A percentile compares a stretch with the other conserved stretches of the same genome.
These are phyloP conservation scores for Globisporangium yorkense DNA, from an alignment of 352 stramenopile genomes.

Conservation along the genomic window DNA sequence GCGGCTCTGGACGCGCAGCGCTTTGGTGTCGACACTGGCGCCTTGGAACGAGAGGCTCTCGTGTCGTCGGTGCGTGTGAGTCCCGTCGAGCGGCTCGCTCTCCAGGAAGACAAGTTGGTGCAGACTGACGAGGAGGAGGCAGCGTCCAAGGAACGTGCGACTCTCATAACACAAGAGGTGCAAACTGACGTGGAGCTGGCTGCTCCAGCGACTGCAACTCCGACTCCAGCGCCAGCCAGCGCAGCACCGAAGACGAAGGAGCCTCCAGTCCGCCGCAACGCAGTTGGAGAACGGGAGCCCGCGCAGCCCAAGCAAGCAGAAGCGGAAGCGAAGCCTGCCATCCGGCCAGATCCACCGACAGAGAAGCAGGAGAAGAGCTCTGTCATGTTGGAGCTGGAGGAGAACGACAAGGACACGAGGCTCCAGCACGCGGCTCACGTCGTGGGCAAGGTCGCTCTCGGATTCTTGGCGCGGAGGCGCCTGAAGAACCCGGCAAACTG, in stretches of 20 bases:
- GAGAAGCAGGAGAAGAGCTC: background rate
- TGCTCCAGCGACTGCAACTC: background rate
- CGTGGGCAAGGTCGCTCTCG: constrained; percentile 45
- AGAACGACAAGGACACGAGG: constrained; percentile 9
- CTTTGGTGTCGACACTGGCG: constrained; percentile 53
- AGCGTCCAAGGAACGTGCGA: background rate
- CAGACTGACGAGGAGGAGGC: constrained; percentile 55
- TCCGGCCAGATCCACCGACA: background rate
- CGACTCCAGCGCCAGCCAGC: background rate
- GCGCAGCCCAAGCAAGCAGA: constrained; percentile 5
- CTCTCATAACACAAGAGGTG: constrained; percentile 15
- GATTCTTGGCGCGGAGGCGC: constrained; percentile 30
- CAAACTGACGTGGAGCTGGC: constrained; percentile 18
- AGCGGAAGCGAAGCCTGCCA: background rate
- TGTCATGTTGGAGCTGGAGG: background rate
- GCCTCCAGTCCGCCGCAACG: constrained; percentile 5
- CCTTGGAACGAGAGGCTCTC: background rate
- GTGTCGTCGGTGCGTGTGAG: no score
- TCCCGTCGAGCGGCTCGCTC: constrained; percentile 1
- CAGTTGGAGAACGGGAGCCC: background rate
- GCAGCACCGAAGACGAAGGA: background rate
- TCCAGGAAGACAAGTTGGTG: constrained; percentile 43
- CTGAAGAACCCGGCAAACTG: constrained; percentile 48
- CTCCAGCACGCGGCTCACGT: constrained; percentile 33
- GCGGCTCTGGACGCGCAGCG: constrained; percentile 50